Evolutionary conservation across 179 eudicot species (phyloP).

Genomic region (Nepenthes alata): DNA sequence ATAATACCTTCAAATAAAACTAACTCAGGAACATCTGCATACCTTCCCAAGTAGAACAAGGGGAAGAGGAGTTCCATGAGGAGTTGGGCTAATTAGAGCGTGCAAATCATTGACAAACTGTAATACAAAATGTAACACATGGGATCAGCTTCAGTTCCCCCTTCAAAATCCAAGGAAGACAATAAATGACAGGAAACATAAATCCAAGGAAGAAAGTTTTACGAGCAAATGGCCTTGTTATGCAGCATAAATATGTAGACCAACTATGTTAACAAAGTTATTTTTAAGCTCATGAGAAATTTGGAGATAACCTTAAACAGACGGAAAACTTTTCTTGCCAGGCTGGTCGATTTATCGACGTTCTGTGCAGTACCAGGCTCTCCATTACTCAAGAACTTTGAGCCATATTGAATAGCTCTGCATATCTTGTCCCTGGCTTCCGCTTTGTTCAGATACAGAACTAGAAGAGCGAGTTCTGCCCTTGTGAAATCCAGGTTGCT

Average conservation of each 20-base stretch:
- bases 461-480: slow-evolving; percentile 75
- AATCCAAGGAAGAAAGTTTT: too few species aligned
- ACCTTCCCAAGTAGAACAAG: slow-evolving; percentile 90
- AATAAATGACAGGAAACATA: too few species aligned
- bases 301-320: slow-evolving; percentile 60
- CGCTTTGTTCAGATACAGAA: slow-evolving; percentile 88
- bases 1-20: not conserved
- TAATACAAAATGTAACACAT: slow-evolving; percentile 8
- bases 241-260: too few species aligned
- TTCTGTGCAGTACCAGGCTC: slow-evolving; percentile 95
- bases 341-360: slow-evolving; percentile 88
- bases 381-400: slow-evolving; percentile 87
- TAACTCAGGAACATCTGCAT: slow-evolving; percentile 5
- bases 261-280: too few species aligned
- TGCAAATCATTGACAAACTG: slow-evolving; percentile 97
- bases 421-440: slow-evolving; percentile 99
- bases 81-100: slow-evolving; percentile 71
- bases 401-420: slow-evolving; percentile 98
- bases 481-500: slow-evolving; percentile 60
- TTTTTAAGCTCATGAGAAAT: too few species aligned
- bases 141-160: slow-evolving; percentile 6
- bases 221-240: too few species aligned
- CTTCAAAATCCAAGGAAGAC: not conserved
- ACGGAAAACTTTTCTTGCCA: slow-evolving; percentile 98
- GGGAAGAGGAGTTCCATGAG: slow-evolving; percentile 88